Conservation (phyloP, 2,329 filamentous ascomycete species). For the Fusarium graminum region DNA sequence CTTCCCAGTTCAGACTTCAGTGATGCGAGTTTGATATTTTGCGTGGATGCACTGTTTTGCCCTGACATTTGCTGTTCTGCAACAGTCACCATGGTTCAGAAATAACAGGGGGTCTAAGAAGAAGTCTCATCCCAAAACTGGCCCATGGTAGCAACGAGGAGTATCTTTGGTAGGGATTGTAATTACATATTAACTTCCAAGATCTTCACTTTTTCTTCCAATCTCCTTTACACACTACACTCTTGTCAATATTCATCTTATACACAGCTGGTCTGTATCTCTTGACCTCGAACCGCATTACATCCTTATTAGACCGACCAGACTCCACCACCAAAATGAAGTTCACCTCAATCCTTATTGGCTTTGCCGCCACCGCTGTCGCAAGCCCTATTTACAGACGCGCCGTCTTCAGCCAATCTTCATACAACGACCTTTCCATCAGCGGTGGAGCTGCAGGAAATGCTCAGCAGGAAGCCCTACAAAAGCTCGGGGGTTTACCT, state of each 20-base stretch:
- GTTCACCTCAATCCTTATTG: slow-evolving; percentile 52
- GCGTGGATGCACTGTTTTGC: not conserved
- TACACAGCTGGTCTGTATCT: slow-evolving; percentile 1
- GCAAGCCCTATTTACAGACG: slow-evolving; percentile 50
- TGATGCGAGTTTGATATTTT: not conserved
- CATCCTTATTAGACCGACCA: not conserved
- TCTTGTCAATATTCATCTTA: not conserved
- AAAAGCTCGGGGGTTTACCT: slow-evolving; percentile 54
- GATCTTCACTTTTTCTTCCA: not conserved
- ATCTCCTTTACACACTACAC: not conserved
- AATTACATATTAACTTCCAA: not conserved
- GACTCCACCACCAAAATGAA: slow-evolving; percentile 50
- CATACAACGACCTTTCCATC: slow-evolving; percentile 63
- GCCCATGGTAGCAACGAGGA: not conserved
- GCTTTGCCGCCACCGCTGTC: slow-evolving; percentile 46
- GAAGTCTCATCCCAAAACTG: not conserved
- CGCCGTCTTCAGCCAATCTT: slow-evolving; percentile 52
- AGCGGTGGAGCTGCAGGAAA: slow-evolving; percentile 61
- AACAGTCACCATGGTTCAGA: slow-evolving; percentile 2
- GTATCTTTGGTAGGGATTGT: not conserved
- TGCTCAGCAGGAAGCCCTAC: slow-evolving; percentile 59
- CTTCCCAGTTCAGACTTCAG: not conserved
- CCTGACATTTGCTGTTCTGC: not conserved
- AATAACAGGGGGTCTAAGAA: not conserved
- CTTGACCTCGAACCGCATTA: not conserved